phyloP scores from a whole-genome alignment of 352 stramenopile species.

The Phytophthora fragariaefolia region DNA sequence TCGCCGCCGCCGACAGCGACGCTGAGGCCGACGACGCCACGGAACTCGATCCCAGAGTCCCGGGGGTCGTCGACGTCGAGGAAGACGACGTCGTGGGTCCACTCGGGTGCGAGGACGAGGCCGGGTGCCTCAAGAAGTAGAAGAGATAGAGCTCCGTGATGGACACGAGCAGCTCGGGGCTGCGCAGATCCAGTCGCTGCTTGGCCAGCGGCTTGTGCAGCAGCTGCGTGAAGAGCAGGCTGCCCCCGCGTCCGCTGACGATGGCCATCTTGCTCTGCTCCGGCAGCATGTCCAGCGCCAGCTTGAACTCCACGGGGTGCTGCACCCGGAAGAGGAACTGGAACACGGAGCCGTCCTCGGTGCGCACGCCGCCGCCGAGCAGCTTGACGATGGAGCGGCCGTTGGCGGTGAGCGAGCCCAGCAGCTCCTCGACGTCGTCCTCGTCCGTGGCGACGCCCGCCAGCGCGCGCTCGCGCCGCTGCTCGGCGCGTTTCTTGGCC shows the following conservation, averaged over 20 bases:
- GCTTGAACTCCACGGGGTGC: slow-evolving; percentile 84
- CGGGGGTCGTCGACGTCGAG: slow-evolving; percentile 8
- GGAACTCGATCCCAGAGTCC: slow-evolving; percentile 32
- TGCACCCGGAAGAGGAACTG: slow-evolving; percentile 80
- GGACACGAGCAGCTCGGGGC: slow-evolving; percentile 79
- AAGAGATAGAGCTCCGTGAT: slow-evolving; percentile 89
- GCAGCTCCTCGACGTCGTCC: slow-evolving; percentile 63
- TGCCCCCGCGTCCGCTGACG: slow-evolving; percentile 68
- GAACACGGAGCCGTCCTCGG: slow-evolving; percentile 81
- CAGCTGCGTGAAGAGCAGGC: slow-evolving; percentile 81
- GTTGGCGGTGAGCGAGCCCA: slow-evolving; percentile 52
- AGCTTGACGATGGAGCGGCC: slow-evolving; percentile 66
- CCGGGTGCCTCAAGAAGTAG: slow-evolving; percentile 84
- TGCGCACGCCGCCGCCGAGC: slow-evolving; percentile 60
- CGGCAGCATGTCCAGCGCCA: slow-evolving; percentile 78
- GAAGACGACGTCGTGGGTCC: slow-evolving; percentile 27
- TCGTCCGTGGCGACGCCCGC: slow-evolving; percentile 54
- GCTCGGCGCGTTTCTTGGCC: slow-evolving; percentile 38
- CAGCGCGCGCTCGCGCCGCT: slow-evolving; percentile 50
- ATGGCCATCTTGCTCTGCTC: slow-evolving; percentile 86
- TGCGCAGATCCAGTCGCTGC: slow-evolving; percentile 77
- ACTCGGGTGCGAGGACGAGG: slow-evolving; percentile 71
- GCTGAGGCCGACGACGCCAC: slow-evolving; percentile 57
- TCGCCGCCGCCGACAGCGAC: slow-evolving; percentile 59
- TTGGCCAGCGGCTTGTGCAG: slow-evolving; percentile 84